Evolutionary conservation across 139 green algal species (phyloP), one percentile per base, ranked within the genome.

Genomic region (Microglena sp.): DNA sequence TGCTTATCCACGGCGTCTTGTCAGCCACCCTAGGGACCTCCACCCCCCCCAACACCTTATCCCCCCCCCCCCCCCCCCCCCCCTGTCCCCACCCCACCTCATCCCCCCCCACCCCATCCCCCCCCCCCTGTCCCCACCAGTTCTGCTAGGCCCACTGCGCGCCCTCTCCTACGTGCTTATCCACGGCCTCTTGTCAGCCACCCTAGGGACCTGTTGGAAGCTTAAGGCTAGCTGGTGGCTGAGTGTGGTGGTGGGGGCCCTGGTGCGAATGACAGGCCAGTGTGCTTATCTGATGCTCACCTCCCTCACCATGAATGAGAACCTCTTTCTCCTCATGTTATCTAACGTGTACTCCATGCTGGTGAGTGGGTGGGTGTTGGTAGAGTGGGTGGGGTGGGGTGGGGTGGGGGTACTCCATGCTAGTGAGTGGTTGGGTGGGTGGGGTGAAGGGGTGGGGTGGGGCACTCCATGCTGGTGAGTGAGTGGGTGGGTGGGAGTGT

Each of bases 81-180:
- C n/a, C n/a, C n/a, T n/a, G n/a, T n/a, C n/a, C n/a, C n/a, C n/a
- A n/a, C n/a, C n/a, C n/a, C n/a, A n/a, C n/a, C n/a, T n/a, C n/a
- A n/a, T n/a, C n/a, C n/a, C n/a, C n/a, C n/a, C n/a, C n/a, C n/a
- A n/a, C n/a, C n/a, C n/a, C n/a, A n/a, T n/a, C n/a, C n/a, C n/a
- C n/a, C n/a, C n/a, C n/a, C n/a, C n/a, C n/a, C n/a, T n/a, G n/a
- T n/a, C n/a, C n/a, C n/a, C n/a, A n/a, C n/a, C 77, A 87, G 86
- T 95, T 11, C 72, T 95, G 31, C 72, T 92, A n/a, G 89, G 89
- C 0, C 89, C 89, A 2, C 60, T 94, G 11, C 62, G 82, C 4
- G 84, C 83, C 3, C 22, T 83, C 1, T 80, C 77, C 0, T 95
- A 93, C 53, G 24, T 94, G 4, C 69, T 90, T 0, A 69, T 89